phyloP scores from a whole-genome alignment of 2,329 filamentous ascomycete species.

The Beauveria bassiana region DNA sequence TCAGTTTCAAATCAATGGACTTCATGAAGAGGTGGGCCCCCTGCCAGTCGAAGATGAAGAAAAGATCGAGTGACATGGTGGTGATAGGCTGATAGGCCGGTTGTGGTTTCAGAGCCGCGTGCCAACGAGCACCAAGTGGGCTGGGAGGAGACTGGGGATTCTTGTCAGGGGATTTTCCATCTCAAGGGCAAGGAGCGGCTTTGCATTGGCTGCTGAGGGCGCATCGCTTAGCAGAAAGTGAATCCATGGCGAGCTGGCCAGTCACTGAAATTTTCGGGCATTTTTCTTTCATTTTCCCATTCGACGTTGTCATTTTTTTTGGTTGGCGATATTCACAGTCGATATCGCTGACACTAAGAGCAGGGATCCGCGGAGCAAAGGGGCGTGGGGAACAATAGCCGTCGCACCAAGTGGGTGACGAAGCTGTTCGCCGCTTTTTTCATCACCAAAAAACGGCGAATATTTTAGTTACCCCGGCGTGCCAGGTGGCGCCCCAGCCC shows the following conservation, averaged over 20 bases:
- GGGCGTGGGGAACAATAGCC: not conserved
- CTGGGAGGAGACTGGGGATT: not conserved
- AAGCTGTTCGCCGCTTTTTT: too few relatives aligned
- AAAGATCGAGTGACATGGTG: not conserved
- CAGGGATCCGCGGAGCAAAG: not conserved
- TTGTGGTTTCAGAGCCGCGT: constrained; percentile 8
- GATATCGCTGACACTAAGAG: not conserved
- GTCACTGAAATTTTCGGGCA: too few relatives aligned
- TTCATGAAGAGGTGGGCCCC: not conserved
- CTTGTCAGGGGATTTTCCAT: not conserved
- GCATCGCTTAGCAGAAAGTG: not conserved
- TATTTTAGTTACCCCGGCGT: too few relatives aligned
- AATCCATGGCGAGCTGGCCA: not conserved
- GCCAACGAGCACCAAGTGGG: constrained; percentile 1
- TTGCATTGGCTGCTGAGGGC: not conserved
- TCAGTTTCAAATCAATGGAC: constrained; percentile 3
- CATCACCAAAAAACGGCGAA: too few relatives aligned
- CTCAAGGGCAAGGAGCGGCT: not conserved
- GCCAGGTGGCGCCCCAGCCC: too few relatives aligned
- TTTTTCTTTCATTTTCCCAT: too few relatives aligned
- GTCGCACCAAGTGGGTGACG: too few relatives aligned
- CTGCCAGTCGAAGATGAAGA: not conserved
- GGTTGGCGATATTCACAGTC: not conserved
- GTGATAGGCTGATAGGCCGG: not conserved
- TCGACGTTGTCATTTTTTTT: too few relatives aligned